Evolutionary conservation across 371 early-diverging fungal species (phyloP).

Genomic region (Parasitella parasitica): DNA sequence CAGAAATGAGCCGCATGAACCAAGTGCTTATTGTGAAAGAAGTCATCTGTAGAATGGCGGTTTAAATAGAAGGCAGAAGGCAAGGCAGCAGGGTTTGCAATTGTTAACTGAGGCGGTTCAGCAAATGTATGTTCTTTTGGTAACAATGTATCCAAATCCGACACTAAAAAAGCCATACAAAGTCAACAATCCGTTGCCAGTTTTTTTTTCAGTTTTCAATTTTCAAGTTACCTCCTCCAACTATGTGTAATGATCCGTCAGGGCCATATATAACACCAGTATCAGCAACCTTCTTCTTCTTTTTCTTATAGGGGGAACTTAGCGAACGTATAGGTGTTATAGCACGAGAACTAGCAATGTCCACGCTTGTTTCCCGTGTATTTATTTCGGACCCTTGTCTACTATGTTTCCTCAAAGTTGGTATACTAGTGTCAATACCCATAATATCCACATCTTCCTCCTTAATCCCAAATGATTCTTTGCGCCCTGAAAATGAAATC

Average conservation of each 20-base stretch:
- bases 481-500: conserved; percentile 9
- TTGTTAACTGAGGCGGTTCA: conserved; percentile 38
- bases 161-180: conserved; percentile 6
- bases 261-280: conserved; percentile 44
- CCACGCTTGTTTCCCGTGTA: conserved; percentile 29
- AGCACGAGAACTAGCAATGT: conserved; percentile 30
- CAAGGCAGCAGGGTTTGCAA: conserved; percentile 39
- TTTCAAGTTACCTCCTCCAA: conserved; percentile 47
- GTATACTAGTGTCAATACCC: conserved; percentile 38
- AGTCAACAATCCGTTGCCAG: not conserved
- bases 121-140: conserved; percentile 32
- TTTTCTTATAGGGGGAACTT: conserved; percentile 32
- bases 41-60: conserved; percentile 38
- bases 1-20: conserved; percentile 45
- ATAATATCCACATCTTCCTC: conserved; percentile 57
- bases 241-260: conserved; percentile 44
- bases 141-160: conserved; percentile 25
- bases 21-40: conserved; percentile 35
- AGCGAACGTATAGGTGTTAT: conserved; percentile 23
- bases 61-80: conserved; percentile 45
- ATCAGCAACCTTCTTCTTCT: conserved; percentile 47
- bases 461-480: conserved; percentile 26
- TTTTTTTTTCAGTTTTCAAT: too few species aligned
- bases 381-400: conserved; percentile 27
- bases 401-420: conserved; percentile 27